Base-by-base conservation (phyloP, 108 stramenopile species). In the Cyclotella kingstonii region DNA sequence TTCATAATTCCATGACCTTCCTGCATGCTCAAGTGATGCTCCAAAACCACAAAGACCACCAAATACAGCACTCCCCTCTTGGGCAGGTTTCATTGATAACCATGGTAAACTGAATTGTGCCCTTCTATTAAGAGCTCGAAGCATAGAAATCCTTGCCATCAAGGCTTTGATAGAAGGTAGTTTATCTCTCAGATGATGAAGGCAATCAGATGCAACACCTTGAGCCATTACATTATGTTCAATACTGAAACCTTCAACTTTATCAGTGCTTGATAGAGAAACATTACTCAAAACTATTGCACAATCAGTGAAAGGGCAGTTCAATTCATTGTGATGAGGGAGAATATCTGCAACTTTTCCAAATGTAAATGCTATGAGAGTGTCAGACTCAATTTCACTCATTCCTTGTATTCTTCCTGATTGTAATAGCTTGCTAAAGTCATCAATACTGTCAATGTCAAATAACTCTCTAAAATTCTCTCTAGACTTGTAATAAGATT, bases 21-120 rank as follows among this genome's bases (percentile, higher is more conserved):
- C 89, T 19, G 83, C 81, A 42, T 84, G 66, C 27, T 90, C 87
- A 21, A 81, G 63, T 2, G 91, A 84, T n/a, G 89, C 56, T 30
- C 90, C 91, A 54, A 84, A 73, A n/a, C 93, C 93, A 54, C 56
- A 70, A 23, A 86, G 38, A 2, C 92, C 90, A 23, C 91, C 90
- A 27, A 90, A 68, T 15, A 91, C 71, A 0, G 83, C 76, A 27
- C 86, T 86, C 42, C 83, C 79, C 77, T 94, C 93, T 78, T 95
- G 94, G 29, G 84, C 64, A 17, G 88, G 81, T 15, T 83, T 75
- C 33, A 94, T 25, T 29, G 89, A 66, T 3, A 89, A 68, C 83
- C 85, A 93, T 7, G 84, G 96, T 39, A 88, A 73, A 22, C 81
- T 87, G 53, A 55, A 63, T 38, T 52, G 46, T 17, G 79, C 85